These are phyloP conservation scores for Fraxinus sp. DNA, from an alignment of 305 asterid species.

Conservation along the genomic window DNA sequence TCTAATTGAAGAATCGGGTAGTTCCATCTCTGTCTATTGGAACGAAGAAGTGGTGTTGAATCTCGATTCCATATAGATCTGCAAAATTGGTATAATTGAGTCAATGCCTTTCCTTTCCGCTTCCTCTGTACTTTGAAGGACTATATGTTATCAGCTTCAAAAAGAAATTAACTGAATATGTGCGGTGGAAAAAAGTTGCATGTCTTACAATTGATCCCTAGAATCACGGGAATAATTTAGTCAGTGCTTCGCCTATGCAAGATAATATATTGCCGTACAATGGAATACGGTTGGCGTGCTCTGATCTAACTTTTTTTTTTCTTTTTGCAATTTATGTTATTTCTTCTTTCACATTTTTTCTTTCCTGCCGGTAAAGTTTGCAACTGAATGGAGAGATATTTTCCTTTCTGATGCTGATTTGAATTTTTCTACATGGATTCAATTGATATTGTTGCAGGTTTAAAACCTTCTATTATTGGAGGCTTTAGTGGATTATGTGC, in stretches of 20 bases:
- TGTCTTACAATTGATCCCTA: slow-evolving; percentile 1
- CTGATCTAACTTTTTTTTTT: not conserved
- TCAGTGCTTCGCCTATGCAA: not conserved
- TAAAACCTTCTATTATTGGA: slow-evolving; percentile 85
- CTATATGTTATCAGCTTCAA: not conserved
- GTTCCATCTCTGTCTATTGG: not conserved
- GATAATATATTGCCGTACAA: not conserved
- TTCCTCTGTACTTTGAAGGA: not conserved
- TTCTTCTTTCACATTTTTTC: not conserved
- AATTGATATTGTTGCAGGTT: slow-evolving; percentile 51
- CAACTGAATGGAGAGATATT: slow-evolving; percentile 4
- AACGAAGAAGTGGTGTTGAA: not conserved
- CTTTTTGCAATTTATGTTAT: not conserved
- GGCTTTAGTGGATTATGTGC: slow-evolving; percentile 91
- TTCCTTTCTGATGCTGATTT: not conserved
- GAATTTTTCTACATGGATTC: slow-evolving; percentile 10
- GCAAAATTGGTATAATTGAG: not conserved
- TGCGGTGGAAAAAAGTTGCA: not conserved
- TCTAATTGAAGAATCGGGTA: not conserved
- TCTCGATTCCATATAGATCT: slow-evolving; percentile 2
- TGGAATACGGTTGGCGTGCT: not conserved
- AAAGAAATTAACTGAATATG: not conserved
- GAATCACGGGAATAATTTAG: not conserved
- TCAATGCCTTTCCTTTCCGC: not conserved
- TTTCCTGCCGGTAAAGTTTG: not conserved